phyloP scores from a whole-genome alignment of 148 eudicot genomes.

The Talinum fruticosum region DNA sequence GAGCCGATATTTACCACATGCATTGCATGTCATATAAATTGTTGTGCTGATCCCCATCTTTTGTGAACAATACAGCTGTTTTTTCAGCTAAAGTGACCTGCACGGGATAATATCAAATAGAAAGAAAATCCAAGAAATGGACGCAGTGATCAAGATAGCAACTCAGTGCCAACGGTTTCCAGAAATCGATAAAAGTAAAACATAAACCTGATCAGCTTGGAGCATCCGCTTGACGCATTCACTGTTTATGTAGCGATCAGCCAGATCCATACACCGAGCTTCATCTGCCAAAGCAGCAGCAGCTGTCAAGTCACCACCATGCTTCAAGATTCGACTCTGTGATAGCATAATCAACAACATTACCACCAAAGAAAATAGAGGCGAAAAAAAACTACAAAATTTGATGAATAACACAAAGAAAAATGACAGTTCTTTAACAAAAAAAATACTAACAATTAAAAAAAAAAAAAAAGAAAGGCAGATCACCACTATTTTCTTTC shows the following conservation, averaged over 20 bases:
- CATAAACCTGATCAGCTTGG: constrained; percentile 88
- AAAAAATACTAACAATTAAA: no score
- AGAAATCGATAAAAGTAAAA: not conserved
- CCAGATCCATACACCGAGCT: constrained; percentile 99
- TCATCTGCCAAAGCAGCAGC: constrained; percentile 99
- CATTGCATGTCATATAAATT: constrained; percentile 98
- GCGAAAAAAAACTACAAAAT: not conserved
- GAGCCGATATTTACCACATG: constrained; percentile 72
- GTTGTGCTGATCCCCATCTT: constrained; percentile 97
- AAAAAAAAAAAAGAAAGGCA: not conserved
- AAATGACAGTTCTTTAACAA: no score
- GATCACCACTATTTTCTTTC: not conserved
- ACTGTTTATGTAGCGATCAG: constrained; percentile 95
- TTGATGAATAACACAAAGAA: no score
- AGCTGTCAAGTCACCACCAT: constrained; percentile 86
- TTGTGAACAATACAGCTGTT: constrained; percentile 92
- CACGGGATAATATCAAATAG: constrained; percentile 10
- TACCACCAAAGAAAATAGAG: constrained; percentile 5
- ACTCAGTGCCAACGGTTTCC: constrained; percentile 1
- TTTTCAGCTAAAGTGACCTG: constrained; percentile 91
- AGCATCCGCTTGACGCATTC: constrained; percentile 96
- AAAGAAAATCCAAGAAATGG: constrained; percentile 13
- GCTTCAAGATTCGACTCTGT: constrained; percentile 95
- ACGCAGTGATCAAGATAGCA: not conserved
- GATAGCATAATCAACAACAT: constrained; percentile 8